Percentiles rank a stretch among this genome's conserved stretches.
Evolutionary conservation across 139 green algal species (phyloP).

Genomic region (Diplosphaera chodatii): DNA sequence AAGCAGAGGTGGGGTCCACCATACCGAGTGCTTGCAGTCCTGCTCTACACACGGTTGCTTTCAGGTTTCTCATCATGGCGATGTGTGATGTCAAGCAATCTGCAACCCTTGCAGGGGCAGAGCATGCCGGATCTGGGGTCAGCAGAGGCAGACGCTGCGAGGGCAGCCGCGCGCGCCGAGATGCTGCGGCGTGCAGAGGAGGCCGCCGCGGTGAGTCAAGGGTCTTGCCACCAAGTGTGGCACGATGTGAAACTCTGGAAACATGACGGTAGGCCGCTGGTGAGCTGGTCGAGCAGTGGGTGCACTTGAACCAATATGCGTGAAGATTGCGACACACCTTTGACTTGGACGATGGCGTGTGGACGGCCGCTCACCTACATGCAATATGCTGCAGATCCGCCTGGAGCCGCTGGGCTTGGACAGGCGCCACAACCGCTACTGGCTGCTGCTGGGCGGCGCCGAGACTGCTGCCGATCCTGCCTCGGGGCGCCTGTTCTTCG

Average conservation of each 20-base stretch:
- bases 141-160: background rate
- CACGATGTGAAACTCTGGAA: too few relatives aligned
- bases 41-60: too few relatives aligned
- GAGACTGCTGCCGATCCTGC: constrained; percentile 10
- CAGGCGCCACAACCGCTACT: constrained; percentile 74
- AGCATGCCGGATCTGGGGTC: background rate
- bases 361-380: background rate
- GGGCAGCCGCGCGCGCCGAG: background rate
- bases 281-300: too few relatives aligned
- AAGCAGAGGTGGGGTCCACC: background rate
- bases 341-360: too few relatives aligned
- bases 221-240: background rate
- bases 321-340: too few relatives aligned
- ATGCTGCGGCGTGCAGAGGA: background rate
- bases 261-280: too few relatives aligned
- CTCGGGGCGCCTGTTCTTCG: constrained; percentile 31
- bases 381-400: background rate
- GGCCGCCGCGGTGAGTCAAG: background rate
- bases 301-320: too few relatives aligned
- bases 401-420: constrained; percentile 69
- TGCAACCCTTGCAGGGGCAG: background rate
- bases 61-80: too few relatives aligned
- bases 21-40: too few relatives aligned
- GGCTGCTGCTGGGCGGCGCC: constrained; percentile 28
- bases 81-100: too few relatives aligned